These are phyloP conservation scores for Crucibulum laeve DNA, from an alignment of 768 basidiomycete species.

Conservation along the genomic window DNA sequence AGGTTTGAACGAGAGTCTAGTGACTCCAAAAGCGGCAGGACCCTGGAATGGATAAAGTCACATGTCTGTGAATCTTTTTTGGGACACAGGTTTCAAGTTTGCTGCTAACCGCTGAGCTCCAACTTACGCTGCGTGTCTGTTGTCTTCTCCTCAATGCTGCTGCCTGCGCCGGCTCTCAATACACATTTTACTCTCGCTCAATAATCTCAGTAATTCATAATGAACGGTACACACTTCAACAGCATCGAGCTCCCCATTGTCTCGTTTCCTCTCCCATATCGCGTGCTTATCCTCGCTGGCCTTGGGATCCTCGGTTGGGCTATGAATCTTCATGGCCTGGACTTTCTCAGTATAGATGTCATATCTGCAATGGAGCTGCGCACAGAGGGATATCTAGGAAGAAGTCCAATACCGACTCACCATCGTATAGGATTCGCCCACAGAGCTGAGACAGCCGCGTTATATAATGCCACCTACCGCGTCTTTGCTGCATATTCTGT, in stretches of 20 bases:
- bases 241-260: constrained; percentile 46
- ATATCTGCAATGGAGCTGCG: constrained; percentile 65
- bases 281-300: constrained; percentile 76
- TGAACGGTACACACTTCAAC: constrained; percentile 13
- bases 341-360: constrained; percentile 70
- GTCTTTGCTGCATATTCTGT: constrained; percentile 56
- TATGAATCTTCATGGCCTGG: constrained; percentile 84
- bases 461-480: constrained; percentile 64
- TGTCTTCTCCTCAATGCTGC: neutral
- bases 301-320: constrained; percentile 89
- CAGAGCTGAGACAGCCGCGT: constrained; percentile 25
- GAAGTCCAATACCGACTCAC: constrained; percentile 20
- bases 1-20: too few species aligned
- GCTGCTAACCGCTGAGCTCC: too few species aligned
- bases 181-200: neutral
- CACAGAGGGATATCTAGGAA: constrained; percentile 23
- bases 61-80: neutral
- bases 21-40: too few species aligned
- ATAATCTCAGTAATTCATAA: constrained; percentile 8
- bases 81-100: too few species aligned
- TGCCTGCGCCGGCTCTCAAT: neutral
- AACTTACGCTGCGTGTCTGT: neutral
- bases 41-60: neutral
- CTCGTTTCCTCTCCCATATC: constrained; percentile 86
- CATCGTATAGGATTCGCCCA: constrained; percentile 25